Evolutionary conservation across 371 early-diverging fungal genomes (phyloP), one percentile per base, ranked within the genome.

Genomic region (Mortierella sp.): DNA sequence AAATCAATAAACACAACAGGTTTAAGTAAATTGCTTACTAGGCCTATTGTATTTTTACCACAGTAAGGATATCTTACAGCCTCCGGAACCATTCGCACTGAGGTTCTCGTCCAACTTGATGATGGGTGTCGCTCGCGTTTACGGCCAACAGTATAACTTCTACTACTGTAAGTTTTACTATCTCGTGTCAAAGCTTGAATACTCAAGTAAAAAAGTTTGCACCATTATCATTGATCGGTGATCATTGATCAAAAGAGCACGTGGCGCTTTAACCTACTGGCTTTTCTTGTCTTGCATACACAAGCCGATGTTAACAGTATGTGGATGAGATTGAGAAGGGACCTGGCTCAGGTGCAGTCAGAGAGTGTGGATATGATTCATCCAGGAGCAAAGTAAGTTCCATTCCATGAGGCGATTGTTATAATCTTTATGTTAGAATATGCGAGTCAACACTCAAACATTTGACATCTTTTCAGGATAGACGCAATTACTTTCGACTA

Each of bases 1-100:
- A 0, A 51, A 18, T 26, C 14, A 16, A 26, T 18, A 26, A 14
- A 20, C 20, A 35, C 4, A 12, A 54, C 39, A 35, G 37, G 35
- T 16, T 24, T 24, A 30, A 35, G 0, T 26, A 37, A 3, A 12
- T n/a, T 18, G 32, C 30, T 3, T 20, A n/a, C 49, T 5, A 5
- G 6, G 6, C 0, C 35, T 14, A 5, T 49, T 40, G 8, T 40
- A 9, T 40, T 40, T 40, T 40, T 9, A 45, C 18, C 6, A 28
- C 32, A 87, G 88, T 66, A 72, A 70, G 40, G 86, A 85, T 62
- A 75, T 90, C 35, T 64, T 75, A 1, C 72, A 73, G 6, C 89
- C 89, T 4, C 85, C 85, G 3, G 89, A 88, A 62, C 90, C 90
- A 2, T 74, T 90, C 55, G 90, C 90, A 0, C 76, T 90, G n/a